Evolutionary conservation across 441 rosid species (phyloP), one percentile per base, ranked within the genome.

Genomic region (Melastoma candidum): DNA sequence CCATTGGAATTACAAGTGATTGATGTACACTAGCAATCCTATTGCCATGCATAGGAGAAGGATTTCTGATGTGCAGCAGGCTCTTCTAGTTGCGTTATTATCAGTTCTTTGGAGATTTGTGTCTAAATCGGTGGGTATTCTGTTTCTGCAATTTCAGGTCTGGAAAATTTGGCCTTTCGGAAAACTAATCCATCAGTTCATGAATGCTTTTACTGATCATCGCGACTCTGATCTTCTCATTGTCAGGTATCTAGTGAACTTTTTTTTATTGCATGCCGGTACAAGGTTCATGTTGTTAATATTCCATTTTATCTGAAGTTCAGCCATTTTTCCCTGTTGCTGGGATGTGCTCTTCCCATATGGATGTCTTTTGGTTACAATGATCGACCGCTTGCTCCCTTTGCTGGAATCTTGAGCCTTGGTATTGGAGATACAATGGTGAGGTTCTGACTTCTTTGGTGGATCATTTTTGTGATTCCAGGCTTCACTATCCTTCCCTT

Each of bases 361-460:
- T 93, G 99, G 99, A 78, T 93, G 88, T 89, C 96, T 61, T 83
- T 83, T 39, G 96, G 89, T 46, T 84, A 80, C 79, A 93, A 83
- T 51, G 99, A 93, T 74, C 81, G 97, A 48, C 95, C 99, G 22
- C 93, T 89, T 65, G 79, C 90, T 46, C 93, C 97, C 46, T 93
- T 89, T 76, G 84, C 99, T 64, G 99, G 99, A 69, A 83, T 93
- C 68, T 79, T 93, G 72, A 93, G 99, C 82, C 93, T 93, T 32
- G 97, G 99, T 43, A 93, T 93, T 54, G 99, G 96, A 63, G 99
- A 93, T 75, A 86, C 97, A 47, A 89, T 89, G 97, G 99, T 93
- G 74, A 77, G 83, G 53, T 10, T 45, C 58, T 43, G 1, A 4
- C 7, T 13, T 12, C 14, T 39, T 52, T 36, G 41, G 41, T 36